Base-by-base conservation (phyloP, 371 early-diverging fungal genomes). In the Mucor lusitanicus region DNA sequence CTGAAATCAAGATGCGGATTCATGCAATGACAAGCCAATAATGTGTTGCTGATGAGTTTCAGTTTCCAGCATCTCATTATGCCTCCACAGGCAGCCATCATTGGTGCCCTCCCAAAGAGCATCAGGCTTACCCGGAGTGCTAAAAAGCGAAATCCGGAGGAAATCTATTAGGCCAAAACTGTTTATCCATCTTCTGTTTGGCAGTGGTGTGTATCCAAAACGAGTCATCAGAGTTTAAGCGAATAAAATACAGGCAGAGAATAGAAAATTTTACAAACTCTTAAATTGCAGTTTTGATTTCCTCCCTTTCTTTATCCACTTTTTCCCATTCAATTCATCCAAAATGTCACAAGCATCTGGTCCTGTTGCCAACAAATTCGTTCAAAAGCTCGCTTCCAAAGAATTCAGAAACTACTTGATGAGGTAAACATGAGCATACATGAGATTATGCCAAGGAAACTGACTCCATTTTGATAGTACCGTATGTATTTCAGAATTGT, bases 321-420 rank as follows among this genome's bases (percentile, higher is more conserved):
- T 59, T 61, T 59, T 42, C 53, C 44, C 32, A 65, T 28, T 50
- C 19, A 46, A 46, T 19, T n/a, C n/a, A 46, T 46, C 46, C 11
- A 46, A 46, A 48, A 70, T 70, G 74, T 73, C 74, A 55, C 74
- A 73, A 67, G 70, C 70, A 53, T 70, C 74, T 30, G 67, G 74
- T 42, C 46, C 70, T 19, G 30, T 67, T 12, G 61, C 67, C 28
- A 69, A 64, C 40, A 63, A 59, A 39, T 63, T 73, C n/a, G 32
- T 70, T 12, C 70, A 69, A 44, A 73, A 69, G 37, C 6, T 73
- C 13, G 61, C 64, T 42, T 69, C 70, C 15, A 66, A 73, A 53
- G 74, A 73, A 35, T 67, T 67, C 15, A 73, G 67, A 67, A 40
- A 25, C 57, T 73, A 73, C 21, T 65, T 73, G 17, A 64, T 67